Percentiles rank a stretch among this genome's conserved stretches.
Conservation (phyloP, 2,329 filamentous ascomycete genomes). For the Plenodomus biglobosus region DNA sequence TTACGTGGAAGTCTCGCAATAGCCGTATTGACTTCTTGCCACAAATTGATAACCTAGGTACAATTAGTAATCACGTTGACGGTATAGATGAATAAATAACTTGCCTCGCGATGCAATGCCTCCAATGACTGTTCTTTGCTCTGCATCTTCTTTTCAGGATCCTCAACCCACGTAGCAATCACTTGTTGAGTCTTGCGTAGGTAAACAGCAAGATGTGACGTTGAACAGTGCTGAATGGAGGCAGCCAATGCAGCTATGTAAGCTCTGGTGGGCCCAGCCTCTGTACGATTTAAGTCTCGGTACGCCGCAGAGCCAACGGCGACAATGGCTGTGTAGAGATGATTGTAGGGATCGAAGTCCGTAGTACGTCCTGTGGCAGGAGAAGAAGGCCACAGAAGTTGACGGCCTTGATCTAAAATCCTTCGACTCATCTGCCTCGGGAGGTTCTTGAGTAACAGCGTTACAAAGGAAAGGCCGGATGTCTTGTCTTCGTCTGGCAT, state of each 20-base stretch:
- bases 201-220: constrained; percentile 56
- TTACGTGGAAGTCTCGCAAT: constrained; percentile 62
- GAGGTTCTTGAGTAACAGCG: constrained; percentile 41
- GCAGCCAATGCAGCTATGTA: constrained; percentile 58
- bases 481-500: constrained; percentile 21
- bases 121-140: constrained; percentile 22
- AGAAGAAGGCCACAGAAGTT: constrained; percentile 65
- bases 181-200: constrained; percentile 64
- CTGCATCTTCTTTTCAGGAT: constrained; percentile 47
- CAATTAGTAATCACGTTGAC: background rate
- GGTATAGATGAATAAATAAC: background rate
- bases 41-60: constrained; percentile 41
- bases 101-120: constrained; percentile 29
- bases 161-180: constrained; percentile 65
- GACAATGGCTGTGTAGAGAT: constrained; percentile 64
- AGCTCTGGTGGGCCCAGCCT: constrained; percentile 45
- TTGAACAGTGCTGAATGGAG: constrained; percentile 44
- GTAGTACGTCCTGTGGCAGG: constrained; percentile 37
- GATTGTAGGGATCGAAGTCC: constrained; percentile 62
- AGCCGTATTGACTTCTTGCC: constrained; percentile 52
- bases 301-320: constrained; percentile 60
- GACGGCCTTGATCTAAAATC: constrained; percentile 63
- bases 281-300: constrained; percentile 42
- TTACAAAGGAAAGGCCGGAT: constrained; percentile 31
- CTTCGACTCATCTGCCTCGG: constrained; percentile 48